Evolutionary conservation across 352 stramenopile genomes (phyloP).

Genomic region (Globisporangium perplexum): DNA sequence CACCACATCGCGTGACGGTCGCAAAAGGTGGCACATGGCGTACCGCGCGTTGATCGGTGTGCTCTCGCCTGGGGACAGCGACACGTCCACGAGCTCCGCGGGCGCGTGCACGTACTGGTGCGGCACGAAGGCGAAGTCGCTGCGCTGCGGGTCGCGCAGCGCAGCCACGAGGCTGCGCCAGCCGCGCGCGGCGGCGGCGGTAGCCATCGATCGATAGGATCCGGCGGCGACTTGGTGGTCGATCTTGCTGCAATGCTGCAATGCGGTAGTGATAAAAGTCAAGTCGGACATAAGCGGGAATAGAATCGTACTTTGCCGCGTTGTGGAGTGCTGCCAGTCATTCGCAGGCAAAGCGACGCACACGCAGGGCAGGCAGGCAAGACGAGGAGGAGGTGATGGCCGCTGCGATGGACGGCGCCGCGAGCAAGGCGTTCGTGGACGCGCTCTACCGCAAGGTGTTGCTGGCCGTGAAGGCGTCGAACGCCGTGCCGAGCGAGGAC

Average conservation of each 20-base stretch:
- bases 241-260: no score
- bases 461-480: slow-evolving; percentile 77
- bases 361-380: no score
- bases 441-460: slow-evolving; percentile 72
- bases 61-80: slow-evolving; percentile 42
- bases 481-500: slow-evolving; percentile 67
- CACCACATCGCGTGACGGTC: background rate
- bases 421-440: slow-evolving; percentile 37
- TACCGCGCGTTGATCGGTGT: slow-evolving; percentile 49
- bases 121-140: slow-evolving; percentile 78
- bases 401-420: slow-evolving; percentile 9
- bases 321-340: no score
- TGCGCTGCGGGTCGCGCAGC: slow-evolving; percentile 59
- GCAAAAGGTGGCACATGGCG: background rate
- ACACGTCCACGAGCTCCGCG: slow-evolving; percentile 22
- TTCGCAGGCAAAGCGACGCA: no score
- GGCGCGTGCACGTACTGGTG: slow-evolving; percentile 69
- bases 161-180: slow-evolving; percentile 66
- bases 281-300: no score
- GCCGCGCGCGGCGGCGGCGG: slow-evolving; percentile 10
- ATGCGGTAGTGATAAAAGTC: no score
- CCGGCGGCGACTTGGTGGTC: no score
- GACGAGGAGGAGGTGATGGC: no score
- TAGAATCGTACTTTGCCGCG: no score
- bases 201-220: no score